phyloP scores from a whole-genome alignment of 2,329 filamentous ascomycete genomes.

The Colletotrichum euphorbiae region DNA sequence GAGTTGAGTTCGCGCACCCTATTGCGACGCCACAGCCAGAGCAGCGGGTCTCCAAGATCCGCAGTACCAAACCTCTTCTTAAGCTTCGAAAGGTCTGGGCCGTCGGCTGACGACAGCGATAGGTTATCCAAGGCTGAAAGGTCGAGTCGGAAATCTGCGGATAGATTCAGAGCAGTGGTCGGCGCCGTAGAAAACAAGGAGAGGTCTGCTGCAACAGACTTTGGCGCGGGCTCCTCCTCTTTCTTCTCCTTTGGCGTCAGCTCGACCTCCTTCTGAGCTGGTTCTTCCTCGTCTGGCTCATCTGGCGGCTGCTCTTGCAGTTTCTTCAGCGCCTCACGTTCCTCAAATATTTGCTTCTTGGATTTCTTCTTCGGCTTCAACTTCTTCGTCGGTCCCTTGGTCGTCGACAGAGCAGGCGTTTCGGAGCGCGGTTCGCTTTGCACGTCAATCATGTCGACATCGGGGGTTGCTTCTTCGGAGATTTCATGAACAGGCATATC shows the following conservation, averaged over 20 bases:
- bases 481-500: conserved; percentile 60
- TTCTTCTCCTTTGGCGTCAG: conserved; percentile 40
- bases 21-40: conserved; percentile 69
- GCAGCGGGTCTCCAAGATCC: conserved; percentile 61
- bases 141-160: conserved; percentile 58
- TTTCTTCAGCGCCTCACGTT: conserved; percentile 70
- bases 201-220: conserved; percentile 52
- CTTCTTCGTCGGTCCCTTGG: conserved; percentile 68
- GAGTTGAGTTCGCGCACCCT: conserved; percentile 68
- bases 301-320: conserved; percentile 61
- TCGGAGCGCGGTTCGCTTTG: conserved; percentile 59
- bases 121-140: conserved; percentile 59
- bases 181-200: conserved; percentile 63
- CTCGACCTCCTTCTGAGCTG: conserved; percentile 49
- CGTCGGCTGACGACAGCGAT: conserved; percentile 57
- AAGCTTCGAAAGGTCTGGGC: conserved; percentile 62
- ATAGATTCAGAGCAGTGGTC: conserved; percentile 58
- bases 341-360: conserved; percentile 81
- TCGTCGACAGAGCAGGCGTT: conserved; percentile 55
- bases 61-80: conserved; percentile 59
- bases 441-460: conserved; percentile 59
- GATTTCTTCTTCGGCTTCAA: conserved; percentile 78
- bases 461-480: conserved; percentile 63
- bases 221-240: conserved; percentile 52
- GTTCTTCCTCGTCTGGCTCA: conserved; percentile 41